Evolutionary conservation across 106 monocot species (phyloP).

Genomic region (Dactylorhiza incarnata): DNA sequence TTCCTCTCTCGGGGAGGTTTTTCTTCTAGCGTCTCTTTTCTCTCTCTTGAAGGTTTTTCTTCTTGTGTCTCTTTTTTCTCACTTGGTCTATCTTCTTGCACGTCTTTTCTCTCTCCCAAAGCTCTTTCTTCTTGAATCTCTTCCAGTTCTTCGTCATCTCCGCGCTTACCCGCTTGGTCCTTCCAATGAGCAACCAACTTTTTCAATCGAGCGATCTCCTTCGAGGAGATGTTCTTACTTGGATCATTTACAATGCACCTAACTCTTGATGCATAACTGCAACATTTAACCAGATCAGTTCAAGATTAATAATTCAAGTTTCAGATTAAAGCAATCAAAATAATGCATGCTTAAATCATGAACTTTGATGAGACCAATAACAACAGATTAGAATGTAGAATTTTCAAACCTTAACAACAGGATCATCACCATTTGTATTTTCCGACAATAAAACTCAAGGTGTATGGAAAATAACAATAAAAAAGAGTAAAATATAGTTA

Average conservation of each 20-base stretch:
- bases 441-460: neutral
- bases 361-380: neutral
- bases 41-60: conserved; percentile 44
- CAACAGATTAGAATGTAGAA: neutral
- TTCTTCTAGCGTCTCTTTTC: conserved; percentile 6
- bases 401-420: neutral
- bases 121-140: conserved; percentile 75
- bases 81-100: neutral
- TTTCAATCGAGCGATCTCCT: conserved; percentile 81
- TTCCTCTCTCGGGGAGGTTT: neutral
- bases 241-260: conserved; percentile 87
- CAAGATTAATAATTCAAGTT: neutral
- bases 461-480: neutral
- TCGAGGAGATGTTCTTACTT: conserved; percentile 79
- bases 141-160: conserved; percentile 76
- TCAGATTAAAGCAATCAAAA: too few relatives aligned
- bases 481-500: neutral
- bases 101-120: conserved; percentile 28
- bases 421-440: too few relatives aligned
- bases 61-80: conserved; percentile 67
- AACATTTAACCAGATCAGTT: conserved; percentile 1
- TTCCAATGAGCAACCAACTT: conserved; percentile 88
- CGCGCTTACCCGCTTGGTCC: conserved; percentile 85
- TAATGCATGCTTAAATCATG: neutral
- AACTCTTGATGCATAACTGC: conserved; percentile 91